phyloP scores from a whole-genome alignment of 176 grass and related monocot species.

The Oryza longistaminata region DNA sequence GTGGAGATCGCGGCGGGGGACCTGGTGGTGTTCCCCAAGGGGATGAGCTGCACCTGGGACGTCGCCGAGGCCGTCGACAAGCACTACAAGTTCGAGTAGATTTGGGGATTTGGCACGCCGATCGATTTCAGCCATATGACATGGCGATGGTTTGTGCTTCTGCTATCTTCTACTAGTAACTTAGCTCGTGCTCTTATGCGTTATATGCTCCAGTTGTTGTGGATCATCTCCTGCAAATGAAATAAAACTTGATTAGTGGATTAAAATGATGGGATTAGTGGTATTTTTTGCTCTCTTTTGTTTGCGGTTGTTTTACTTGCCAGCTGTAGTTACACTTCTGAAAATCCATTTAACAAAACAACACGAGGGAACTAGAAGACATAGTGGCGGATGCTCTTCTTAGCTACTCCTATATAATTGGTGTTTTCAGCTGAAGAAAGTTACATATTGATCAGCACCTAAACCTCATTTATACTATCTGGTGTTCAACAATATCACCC shows the following conservation, averaged over 20 bases:
- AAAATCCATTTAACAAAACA: background rate
- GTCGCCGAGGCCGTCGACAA: slow-evolving; percentile 87
- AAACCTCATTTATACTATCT: background rate
- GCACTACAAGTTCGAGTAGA: slow-evolving; percentile 57
- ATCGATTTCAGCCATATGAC: too few species aligned
- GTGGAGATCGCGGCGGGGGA: slow-evolving; percentile 91
- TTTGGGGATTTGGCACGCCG: background rate
- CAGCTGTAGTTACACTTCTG: background rate
- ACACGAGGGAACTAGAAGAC: background rate
- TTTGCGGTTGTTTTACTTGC: background rate
- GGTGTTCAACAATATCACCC: background rate
- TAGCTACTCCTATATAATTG: background rate
- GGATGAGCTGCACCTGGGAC: slow-evolving; percentile 96
- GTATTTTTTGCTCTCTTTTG: background rate
- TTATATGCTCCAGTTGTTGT: background rate
- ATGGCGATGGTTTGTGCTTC: background rate
- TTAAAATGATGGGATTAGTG: background rate
- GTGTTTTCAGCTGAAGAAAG: background rate
- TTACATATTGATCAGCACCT: background rate
- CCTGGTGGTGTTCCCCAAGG: slow-evolving; percentile 90
- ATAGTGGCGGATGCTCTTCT: background rate
- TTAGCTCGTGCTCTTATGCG: background rate
- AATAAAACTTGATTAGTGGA: slow-evolving; percentile 12
- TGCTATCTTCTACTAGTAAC: background rate
- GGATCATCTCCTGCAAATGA: background rate